Conservation (phyloP, 805 yeast genomes). For the Candida boleticola region DNA sequence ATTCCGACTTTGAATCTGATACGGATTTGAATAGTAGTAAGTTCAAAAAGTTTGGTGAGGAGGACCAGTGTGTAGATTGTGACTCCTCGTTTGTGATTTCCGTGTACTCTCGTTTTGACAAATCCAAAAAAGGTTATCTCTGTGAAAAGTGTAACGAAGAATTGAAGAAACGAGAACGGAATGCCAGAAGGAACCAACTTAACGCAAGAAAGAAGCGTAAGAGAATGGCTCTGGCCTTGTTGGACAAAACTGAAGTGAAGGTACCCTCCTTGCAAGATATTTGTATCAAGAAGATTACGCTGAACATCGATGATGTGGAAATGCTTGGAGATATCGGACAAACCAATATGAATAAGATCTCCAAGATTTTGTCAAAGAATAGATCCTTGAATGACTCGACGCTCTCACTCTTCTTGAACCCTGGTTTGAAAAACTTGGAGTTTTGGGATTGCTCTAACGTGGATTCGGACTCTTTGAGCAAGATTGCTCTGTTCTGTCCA, state of each 20-base stretch:
- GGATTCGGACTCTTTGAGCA: conserved; percentile 58
- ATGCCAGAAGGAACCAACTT: conserved; percentile 50
- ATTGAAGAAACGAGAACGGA: conserved; percentile 40
- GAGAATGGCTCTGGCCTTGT: conserved; percentile 77
- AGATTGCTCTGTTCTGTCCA: conserved; percentile 79
- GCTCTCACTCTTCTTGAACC: conserved; percentile 66
- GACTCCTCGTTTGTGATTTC: conserved; percentile 55
- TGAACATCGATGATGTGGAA: conserved; percentile 71
- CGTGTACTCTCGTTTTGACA: conserved; percentile 59
- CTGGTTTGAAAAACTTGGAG: conserved; percentile 55
- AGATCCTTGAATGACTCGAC: conserved; percentile 76
- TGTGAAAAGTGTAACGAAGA: conserved; percentile 60
- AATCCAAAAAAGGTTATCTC: conserved; percentile 57
- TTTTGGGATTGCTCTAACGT: conserved; percentile 93
- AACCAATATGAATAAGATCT: conserved; percentile 65
- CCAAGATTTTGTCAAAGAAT: conserved; percentile 76
- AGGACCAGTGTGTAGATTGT: conserved; percentile 65
- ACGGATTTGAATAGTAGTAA: conserved; percentile 19
- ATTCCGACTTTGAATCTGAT: conserved; percentile 21
- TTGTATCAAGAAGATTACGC: conserved; percentile 67
- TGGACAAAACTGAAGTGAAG: conserved; percentile 64
- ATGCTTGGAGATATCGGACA: conserved; percentile 85
- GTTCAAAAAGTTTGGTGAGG: conserved; percentile 44
- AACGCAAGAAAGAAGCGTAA: conserved; percentile 72
- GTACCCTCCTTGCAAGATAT: conserved; percentile 78